Evolutionary conservation across 768 basidiomycete species (phyloP).

Genomic region (Lactarius psammicola): DNA sequence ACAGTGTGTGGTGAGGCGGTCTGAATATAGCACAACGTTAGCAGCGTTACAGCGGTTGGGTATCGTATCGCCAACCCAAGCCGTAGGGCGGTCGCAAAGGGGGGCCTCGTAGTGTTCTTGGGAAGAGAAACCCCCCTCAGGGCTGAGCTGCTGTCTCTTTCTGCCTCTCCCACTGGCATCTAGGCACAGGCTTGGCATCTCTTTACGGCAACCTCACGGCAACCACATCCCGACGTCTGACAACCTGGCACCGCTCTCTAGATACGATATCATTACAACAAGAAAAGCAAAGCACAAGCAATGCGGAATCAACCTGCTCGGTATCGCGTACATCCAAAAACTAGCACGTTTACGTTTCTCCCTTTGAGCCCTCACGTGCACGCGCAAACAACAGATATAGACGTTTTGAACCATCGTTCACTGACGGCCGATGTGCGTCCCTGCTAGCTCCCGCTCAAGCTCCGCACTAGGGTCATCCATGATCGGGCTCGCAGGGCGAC

Average conservation of each 20-base stretch:
- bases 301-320: background rate
- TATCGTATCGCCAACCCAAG: background rate
- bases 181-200: constrained; percentile 27
- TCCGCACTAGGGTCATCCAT: constrained; percentile 85
- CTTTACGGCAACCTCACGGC: background rate
- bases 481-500: constrained; percentile 61
- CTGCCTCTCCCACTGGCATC: background rate
- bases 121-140: background rate
- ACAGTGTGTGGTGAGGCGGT: background rate
- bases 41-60: background rate
- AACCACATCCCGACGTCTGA: background rate
- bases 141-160: background rate
- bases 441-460: constrained; percentile 82
- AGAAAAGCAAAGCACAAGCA: background rate
- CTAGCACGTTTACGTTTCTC: background rate
- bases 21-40: background rate
- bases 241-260: background rate
- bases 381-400: background rate
- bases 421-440: constrained; percentile 50
- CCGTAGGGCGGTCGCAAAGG: background rate
- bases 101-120: background rate
- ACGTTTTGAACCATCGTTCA: background rate
- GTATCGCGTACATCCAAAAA: background rate
- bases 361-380: background rate
- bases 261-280: background rate